Conservation (phyloP, 345 rosid genomes). For the Gossypium longicalyx region DNA sequence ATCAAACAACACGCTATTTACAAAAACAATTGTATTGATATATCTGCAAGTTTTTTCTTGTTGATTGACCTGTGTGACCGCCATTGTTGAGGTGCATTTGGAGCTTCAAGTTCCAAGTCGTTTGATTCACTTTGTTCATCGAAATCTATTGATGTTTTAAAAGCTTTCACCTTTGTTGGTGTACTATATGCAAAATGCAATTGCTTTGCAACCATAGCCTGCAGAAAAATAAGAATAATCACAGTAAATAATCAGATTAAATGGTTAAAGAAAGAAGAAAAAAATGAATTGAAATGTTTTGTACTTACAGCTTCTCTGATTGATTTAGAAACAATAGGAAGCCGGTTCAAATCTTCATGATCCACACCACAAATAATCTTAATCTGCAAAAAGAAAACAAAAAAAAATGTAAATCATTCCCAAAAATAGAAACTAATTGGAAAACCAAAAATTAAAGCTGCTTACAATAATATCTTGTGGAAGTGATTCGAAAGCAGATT, state of each 20-base stretch:
- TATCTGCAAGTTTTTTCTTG: constrained; percentile 37
- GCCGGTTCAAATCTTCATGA: constrained; percentile 69
- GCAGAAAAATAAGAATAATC: constrained; percentile 12
- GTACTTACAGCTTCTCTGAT: constrained; percentile 72
- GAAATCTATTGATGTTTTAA: constrained; percentile 32
- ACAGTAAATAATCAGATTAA: neutral
- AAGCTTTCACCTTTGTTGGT: constrained; percentile 54
- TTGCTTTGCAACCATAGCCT: constrained; percentile 58
- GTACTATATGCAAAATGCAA: constrained; percentile 61
- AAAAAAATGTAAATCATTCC: neutral
- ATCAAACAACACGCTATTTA: constrained; percentile 3
- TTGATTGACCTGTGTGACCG: constrained; percentile 29
- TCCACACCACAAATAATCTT: constrained; percentile 60
- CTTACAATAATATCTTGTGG: too few relatives aligned
- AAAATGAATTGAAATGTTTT: neutral
- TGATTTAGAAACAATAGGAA: constrained; percentile 52
- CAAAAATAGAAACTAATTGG: constrained; percentile 8
- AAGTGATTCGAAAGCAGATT: too few relatives aligned
- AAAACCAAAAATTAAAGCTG: too few relatives aligned
- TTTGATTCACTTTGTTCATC: constrained; percentile 26
- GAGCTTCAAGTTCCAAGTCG: constrained; percentile 56
- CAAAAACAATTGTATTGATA: constrained; percentile 30
- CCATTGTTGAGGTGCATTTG: constrained; percentile 52
- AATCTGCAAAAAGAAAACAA: constrained; percentile 34
- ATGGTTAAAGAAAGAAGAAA: neutral